Evolutionary conservation across 352 stramenopile genomes (phyloP).

Genomic region (Phytophthora tubulina): DNA sequence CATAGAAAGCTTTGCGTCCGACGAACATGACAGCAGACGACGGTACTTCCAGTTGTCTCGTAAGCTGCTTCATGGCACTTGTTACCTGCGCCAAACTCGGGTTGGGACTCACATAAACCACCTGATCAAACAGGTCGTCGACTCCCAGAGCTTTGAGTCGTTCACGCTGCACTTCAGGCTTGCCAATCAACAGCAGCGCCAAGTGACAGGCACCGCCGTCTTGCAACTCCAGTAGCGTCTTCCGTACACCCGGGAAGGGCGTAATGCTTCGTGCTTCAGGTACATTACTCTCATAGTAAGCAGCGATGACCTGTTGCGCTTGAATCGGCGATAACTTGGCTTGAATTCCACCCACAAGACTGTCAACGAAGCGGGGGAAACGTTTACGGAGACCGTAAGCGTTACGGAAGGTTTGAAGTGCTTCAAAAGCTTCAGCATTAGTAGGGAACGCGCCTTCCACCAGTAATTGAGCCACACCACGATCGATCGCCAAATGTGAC

Average conservation of each 20-base stretch:
- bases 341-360: conserved; percentile 55
- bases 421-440: conserved; percentile 70
- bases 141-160: conserved; percentile 75
- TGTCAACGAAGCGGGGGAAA: conserved; percentile 87
- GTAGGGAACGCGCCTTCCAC: conserved; percentile 75
- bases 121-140: conserved; percentile 69
- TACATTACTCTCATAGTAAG: conserved; percentile 87
- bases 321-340: conserved; percentile 52
- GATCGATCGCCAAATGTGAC: conserved; percentile 82
- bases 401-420: conserved; percentile 82
- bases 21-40: conserved; percentile 86
- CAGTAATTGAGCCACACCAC: conserved; percentile 78
- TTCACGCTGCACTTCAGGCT: conserved; percentile 77
- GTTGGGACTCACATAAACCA: conserved; percentile 76
- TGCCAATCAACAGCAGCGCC: conserved; percentile 80
- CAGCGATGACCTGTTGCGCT: conserved; percentile 68
- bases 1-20: conserved; percentile 86
- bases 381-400: conserved; percentile 87
- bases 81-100: conserved; percentile 68
- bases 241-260: conserved; percentile 62
- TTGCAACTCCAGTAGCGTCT: conserved; percentile 66
- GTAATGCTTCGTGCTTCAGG: conserved; percentile 71
- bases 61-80: conserved; percentile 80
- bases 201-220: conserved; percentile 63
- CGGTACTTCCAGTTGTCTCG: conserved; percentile 65